Conservation (phyloP, 1,139 yeast genomes). For the Debaryomyces sp. region DNA sequence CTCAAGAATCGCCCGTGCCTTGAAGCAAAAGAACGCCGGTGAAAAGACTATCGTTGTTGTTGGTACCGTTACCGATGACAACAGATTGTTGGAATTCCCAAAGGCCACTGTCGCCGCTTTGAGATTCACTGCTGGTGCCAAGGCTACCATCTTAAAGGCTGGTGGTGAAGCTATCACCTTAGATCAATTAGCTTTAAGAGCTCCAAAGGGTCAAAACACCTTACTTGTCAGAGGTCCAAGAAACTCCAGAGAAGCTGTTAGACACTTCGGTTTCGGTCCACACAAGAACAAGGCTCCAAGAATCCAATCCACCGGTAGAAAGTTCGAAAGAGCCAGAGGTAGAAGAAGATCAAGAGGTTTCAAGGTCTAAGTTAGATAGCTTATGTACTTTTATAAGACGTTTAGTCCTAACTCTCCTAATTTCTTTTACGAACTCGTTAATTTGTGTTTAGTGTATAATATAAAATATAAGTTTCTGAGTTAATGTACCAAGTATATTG, state of each 20-base stretch:
- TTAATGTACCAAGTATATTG: background rate
- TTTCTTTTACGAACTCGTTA: conserved; percentile 14
- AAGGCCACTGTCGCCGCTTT: conserved; percentile 98
- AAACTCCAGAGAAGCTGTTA: conserved; percentile 98
- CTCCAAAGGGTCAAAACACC: conserved; percentile 99
- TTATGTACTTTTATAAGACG: conserved; percentile 8
- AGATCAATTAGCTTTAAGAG: conserved; percentile 98
- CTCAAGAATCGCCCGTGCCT: conserved; percentile 85
- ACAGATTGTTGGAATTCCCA: conserved; percentile 92
- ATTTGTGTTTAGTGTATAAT: conserved; percentile 21
- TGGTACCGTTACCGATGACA: conserved; percentile 98
- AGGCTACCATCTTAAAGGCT: conserved; percentile 94
- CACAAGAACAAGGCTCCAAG: conserved; percentile 99
- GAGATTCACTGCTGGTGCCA: conserved; percentile 99
- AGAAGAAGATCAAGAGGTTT: conserved; percentile 99
- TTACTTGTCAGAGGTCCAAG: conserved; percentile 98
- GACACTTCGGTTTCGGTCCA: conserved; percentile 99
- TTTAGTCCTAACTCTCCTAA: conserved; percentile 12
- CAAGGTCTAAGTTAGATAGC: conserved; percentile 82
- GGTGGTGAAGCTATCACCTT: conserved; percentile 99
- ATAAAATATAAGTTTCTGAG: conserved; percentile 12
- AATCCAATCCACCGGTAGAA: conserved; percentile 96
- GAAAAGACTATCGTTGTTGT: conserved; percentile 96
- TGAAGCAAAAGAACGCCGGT: conserved; percentile 81
- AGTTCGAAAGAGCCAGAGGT: conserved; percentile 99